Base-by-base conservation (phyloP, 192 early-diverging fungal genomes). In the Mortierella alpina region DNA sequence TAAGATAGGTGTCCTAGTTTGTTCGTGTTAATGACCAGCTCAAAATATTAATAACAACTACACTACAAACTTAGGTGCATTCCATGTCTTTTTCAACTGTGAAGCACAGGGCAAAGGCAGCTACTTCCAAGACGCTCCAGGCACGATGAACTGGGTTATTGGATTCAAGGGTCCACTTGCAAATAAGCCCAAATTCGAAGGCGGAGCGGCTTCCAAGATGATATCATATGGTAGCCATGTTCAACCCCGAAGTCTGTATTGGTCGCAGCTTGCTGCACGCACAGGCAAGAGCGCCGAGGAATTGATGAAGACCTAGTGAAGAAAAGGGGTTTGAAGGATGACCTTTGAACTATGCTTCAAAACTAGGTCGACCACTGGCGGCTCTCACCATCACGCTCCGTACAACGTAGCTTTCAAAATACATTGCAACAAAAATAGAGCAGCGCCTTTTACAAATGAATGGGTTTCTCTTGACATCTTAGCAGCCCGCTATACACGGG, bases 1-100 rank as follows among this genome's bases (percentile, higher is more conserved):
- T 73, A 59, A 73, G 48, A 51, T 17, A 51, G 17, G 50, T 15
- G 13, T 31, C 31, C 31, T 31, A 2, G 31, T 1, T 31, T 31
- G 31, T 31, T 31, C 31, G 31, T 31, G 6, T 20, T 44, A 45
- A 44, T 14, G n/a, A 23, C 40, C 1, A 18, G 42, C 31, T 31
- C 31, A 31, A 31, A 31, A 31, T 31, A 31, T 31, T 31, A 31
- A 31, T 31, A 31, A 2, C 31, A 31, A 31, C 31, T 31, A 2
- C 3, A 1, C 20, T 48, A 22, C 7, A 20, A 4, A 22, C 13
- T 12, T 66, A 75, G 75, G 77, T 31, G 77, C 59, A 4, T 80
- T 80, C 65, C 77, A 80, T 47, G 77, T 80, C 0, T 42, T 80
- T 2, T 80, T 72, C 59, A 80, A 80, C 66, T 80, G 77, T 49